Evolutionary conservation across 2,329 filamentous ascomycete species (phyloP), one percentile per base, ranked within the genome.

Genomic region (Aureobasidium sp.): DNA sequence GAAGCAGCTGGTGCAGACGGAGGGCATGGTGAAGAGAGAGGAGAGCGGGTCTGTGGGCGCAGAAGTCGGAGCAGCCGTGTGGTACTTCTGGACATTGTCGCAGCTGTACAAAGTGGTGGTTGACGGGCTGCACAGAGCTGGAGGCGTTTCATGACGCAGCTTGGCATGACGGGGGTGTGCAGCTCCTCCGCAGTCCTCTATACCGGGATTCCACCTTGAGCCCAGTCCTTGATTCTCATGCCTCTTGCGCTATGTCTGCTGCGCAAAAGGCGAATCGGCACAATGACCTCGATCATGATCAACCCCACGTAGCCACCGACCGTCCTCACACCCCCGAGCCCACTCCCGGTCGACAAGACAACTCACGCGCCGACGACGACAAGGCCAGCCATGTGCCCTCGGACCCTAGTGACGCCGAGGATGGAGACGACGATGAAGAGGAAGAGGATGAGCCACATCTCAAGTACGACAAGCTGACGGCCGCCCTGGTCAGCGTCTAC

Each of bases 381-480:
- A 17, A 27, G 14, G 56, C 35, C 44, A 27, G 29, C 44, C 19
- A 49, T 42, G 45, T 33, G 17, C 29, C 17, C 19, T 29, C 33
- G 56, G 31, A 42, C 33, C 33, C 42, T 22, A 35, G 27, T 12
- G 29, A 35, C 8, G 57, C 15, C 14, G 86, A 88, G 0, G 44
- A n/a, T 15, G 86, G 88, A 0, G 52, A 39, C 14, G 44, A 15
- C 31, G 40, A 39, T 5, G 54, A 58, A 5, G 33, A 31, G 8
- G 90, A 92, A 0, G 91, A 94, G 3, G 92, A 97, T 6, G 93
- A 97, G 75, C 95, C 94, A 31, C 88, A 87, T 70, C 83, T 99
- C 69, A 99, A 99, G 76, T 97, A 97, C 73, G 88, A 88, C 56
- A 88, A 91, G 53, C 77, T 97, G 67, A 97, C 94, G 8, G 87